Evolutionary conservation across 768 basidiomycete species (phyloP).

Genomic region (Lactarius akahatsu): DNA sequence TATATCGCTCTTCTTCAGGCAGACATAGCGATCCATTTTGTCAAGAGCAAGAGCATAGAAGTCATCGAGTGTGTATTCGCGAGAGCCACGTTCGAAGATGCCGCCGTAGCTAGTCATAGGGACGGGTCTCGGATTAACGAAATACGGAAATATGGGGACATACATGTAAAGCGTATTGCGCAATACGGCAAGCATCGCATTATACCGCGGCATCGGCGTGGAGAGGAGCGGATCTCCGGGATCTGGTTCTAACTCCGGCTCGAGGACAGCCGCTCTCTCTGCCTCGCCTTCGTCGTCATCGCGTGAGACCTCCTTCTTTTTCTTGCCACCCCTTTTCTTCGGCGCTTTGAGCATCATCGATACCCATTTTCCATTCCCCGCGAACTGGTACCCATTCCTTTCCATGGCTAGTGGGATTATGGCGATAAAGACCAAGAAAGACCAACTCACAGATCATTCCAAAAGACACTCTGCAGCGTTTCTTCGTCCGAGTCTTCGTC

Average conservation of each 20-base stretch:
- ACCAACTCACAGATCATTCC: constrained; percentile 72
- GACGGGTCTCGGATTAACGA: background rate
- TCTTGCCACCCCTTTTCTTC: constrained; percentile 50
- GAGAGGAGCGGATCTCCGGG: constrained; percentile 65
- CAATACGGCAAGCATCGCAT: constrained; percentile 83
- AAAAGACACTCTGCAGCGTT: constrained; percentile 78
- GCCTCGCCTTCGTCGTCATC: constrained; percentile 33
- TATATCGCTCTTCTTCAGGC: constrained; percentile 66
- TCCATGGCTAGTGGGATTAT: background rate
- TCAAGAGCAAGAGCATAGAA: constrained; percentile 80
- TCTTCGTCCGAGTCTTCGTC: constrained; percentile 88
- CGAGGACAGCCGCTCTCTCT: constrained; percentile 34
- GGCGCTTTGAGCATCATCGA: constrained; percentile 67
- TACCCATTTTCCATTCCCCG: constrained; percentile 75
- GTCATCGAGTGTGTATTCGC: constrained; percentile 88
- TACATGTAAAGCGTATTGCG: constrained; percentile 86
- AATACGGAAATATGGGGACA: constrained; percentile 33
- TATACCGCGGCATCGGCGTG: constrained; percentile 72
- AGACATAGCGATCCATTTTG: constrained; percentile 76
- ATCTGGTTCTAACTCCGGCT: constrained; percentile 50
- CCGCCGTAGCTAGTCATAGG: constrained; percentile 70
- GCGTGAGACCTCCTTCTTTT: constrained; percentile 34
- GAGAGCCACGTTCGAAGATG: constrained; percentile 77
- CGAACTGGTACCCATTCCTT: constrained; percentile 77
- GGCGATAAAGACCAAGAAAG: background rate